phyloP scores from a whole-genome alignment of 805 yeast genomes.

The Candida insectorum region DNA sequence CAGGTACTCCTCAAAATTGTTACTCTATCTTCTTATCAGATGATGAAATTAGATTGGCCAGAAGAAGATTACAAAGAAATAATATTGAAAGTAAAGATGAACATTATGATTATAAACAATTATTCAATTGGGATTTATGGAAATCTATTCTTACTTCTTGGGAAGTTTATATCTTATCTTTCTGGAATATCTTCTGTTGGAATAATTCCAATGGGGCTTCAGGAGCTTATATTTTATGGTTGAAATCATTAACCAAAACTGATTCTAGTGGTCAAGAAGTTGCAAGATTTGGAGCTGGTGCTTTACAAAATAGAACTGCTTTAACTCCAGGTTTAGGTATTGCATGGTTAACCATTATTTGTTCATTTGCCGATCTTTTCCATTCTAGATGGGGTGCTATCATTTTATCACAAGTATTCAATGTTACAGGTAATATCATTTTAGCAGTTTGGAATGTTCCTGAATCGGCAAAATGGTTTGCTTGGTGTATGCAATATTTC shows the following conservation, averaged over 20 bases:
- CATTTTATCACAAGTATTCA: slow-evolving; percentile 50
- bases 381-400: slow-evolving; percentile 55
- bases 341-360: slow-evolving; percentile 34
- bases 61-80: slow-evolving; percentile 23
- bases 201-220: slow-evolving; percentile 52
- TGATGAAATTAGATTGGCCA: slow-evolving; percentile 32
- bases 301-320: slow-evolving; percentile 41
- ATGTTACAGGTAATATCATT: slow-evolving; percentile 50
- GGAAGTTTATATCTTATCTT: slow-evolving; percentile 56
- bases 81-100: slow-evolving; percentile 21
- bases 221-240: slow-evolving; percentile 54
- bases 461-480: slow-evolving; percentile 61
- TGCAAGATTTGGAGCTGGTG: slow-evolving; percentile 27
- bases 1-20: slow-evolving; percentile 60
- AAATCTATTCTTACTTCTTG: slow-evolving; percentile 49
- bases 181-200: slow-evolving; percentile 60
- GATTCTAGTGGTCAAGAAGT: slow-evolving; percentile 18
- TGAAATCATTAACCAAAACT: slow-evolving; percentile 30
- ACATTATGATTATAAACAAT: slow-evolving; percentile 21
- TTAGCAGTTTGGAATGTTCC: slow-evolving; percentile 61
- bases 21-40: slow-evolving; percentile 32
- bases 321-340: slow-evolving; percentile 45
- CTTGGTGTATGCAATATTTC: slow-evolving; percentile 55
- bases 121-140: slow-evolving; percentile 49
- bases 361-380: slow-evolving; percentile 36